Evolutionary conservation across 306 rosid species (phyloP).

Genomic region (Medicago arabica): DNA sequence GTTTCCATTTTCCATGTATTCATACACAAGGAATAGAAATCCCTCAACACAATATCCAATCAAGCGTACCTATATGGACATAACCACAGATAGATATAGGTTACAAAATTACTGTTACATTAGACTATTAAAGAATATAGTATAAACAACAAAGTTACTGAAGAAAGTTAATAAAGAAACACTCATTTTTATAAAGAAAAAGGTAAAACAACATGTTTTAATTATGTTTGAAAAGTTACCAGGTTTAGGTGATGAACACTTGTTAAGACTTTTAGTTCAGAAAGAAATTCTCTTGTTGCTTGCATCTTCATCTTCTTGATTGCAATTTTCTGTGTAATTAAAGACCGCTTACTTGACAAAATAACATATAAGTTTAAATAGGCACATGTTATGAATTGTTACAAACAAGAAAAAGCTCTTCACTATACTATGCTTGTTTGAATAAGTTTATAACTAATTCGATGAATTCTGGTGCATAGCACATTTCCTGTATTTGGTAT

Average conservation of each 20-base stretch:
- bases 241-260: constrained; percentile 86
- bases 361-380: not conserved
- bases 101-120: not conserved
- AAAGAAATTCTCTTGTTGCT: constrained; percentile 82
- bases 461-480: no score
- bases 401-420: no score
- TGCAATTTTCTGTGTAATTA: constrained; percentile 60
- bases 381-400: no score
- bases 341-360: not conserved
- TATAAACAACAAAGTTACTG: not conserved
- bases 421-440: no score
- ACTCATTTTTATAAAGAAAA: no score
- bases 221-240: constrained; percentile 44
- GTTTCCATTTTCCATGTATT: constrained; percentile 87
- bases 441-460: no score
- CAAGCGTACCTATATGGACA: constrained; percentile 67
- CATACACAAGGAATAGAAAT: constrained; percentile 86
- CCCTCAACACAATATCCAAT: constrained; percentile 83
- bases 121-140: no score
- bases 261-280: constrained; percentile 80
- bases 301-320: constrained; percentile 65
- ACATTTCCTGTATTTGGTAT: no score
- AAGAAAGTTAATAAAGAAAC: not conserved
- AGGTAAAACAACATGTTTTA: not conserved
- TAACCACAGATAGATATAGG: not conserved